Evolutionary conservation across 306 rosid species (phyloP), one percentile per base, ranked within the genome.

Genomic region (Lotus japonicus): DNA sequence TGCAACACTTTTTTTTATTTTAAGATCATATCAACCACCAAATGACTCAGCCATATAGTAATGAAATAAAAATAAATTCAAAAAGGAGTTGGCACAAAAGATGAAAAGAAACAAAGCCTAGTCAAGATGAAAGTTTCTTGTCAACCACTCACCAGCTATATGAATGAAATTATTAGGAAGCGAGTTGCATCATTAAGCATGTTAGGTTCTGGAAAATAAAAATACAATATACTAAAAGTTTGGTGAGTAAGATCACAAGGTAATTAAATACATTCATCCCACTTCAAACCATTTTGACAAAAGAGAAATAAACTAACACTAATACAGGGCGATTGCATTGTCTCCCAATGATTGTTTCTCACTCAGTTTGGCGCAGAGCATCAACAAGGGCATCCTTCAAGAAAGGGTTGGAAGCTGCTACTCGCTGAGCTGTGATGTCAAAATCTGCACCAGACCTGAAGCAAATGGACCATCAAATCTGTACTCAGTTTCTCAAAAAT

Each of bases 361-460:
- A 88, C 67, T 45, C 72, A 0, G 62, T 71, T 70, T 78, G 73
- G 80, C 46, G 75, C 70, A 92, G 52, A 55, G 58, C 82, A 69
- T 80, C 86, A 18, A 86, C 83, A 70, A 87, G 77, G 28, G 82
- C 91, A 61, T 86, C 86, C 84, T 84, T 92, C 26, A 87, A 62
- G 61, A 66, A 81, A 75, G 85, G 84, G 68, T 86, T 92, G 42
- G 95, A 89, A 72, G 98, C 95, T 19, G 96, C 92, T 7, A 87
- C 89, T 71, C 88, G 74, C 71, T 79, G 92, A 23, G 96, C 57
- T 61, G 87, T 86, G 67, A 91, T 74, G 83, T 84, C 88, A 82
- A 91, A 85, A 41, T 87, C 91, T 62, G 82, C 74, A 28, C 97
- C 96, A 23, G 94, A 86, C 79, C 98, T 87, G 88, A 77, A 48